phyloP scores from a whole-genome alignment of 225 moss, liverwort and hornwort genomes.

The Lunularia cruciata region DNA sequence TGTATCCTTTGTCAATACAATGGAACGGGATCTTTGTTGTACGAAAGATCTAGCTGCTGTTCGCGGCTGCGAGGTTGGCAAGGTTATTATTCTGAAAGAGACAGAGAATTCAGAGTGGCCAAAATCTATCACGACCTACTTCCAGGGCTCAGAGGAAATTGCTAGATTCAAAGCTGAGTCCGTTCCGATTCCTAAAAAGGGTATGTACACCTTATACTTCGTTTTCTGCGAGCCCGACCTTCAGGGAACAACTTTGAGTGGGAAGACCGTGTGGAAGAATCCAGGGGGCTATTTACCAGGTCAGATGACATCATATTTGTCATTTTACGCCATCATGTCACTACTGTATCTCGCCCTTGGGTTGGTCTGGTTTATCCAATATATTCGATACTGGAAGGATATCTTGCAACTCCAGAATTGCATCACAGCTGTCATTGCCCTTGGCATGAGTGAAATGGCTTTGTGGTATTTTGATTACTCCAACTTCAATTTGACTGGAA shows the following conservation, averaged over 20 bases:
- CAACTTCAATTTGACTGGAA: constrained; percentile 87
- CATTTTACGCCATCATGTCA: constrained; percentile 83
- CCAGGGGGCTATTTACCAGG: constrained; percentile 94
- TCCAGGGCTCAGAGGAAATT: constrained; percentile 39
- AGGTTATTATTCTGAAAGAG: constrained; percentile 60
- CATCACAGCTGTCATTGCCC: constrained; percentile 83
- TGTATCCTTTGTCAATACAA: constrained; percentile 41
- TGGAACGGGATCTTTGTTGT: constrained; percentile 67
- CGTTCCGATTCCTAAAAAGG: constrained; percentile 65
- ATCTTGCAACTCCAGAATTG: constrained; percentile 98
- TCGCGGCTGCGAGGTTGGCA: constrained; percentile 59
- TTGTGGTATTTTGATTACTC: constrained; percentile 92
- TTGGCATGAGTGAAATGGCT: constrained; percentile 97
- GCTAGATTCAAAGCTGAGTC: constrained; percentile 27
- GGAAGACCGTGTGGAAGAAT: constrained; percentile 88
- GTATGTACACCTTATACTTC: constrained; percentile 85
- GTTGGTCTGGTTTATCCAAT: constrained; percentile 90
- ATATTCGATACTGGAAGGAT: constrained; percentile 92
- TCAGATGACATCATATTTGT: constrained; percentile 70
- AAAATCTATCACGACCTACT: constrained; percentile 37
- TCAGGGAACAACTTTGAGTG: constrained; percentile 65
- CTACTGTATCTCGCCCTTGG: constrained; percentile 81
- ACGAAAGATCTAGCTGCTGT: constrained; percentile 58
- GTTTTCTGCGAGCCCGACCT: constrained; percentile 76
- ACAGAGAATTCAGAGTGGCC: constrained; percentile 52